Percentiles rank a stretch among this genome's conserved stretches.
phyloP scores from a whole-genome alignment of 306 rosid genomes.

The Leucaena leucocephala region DNA sequence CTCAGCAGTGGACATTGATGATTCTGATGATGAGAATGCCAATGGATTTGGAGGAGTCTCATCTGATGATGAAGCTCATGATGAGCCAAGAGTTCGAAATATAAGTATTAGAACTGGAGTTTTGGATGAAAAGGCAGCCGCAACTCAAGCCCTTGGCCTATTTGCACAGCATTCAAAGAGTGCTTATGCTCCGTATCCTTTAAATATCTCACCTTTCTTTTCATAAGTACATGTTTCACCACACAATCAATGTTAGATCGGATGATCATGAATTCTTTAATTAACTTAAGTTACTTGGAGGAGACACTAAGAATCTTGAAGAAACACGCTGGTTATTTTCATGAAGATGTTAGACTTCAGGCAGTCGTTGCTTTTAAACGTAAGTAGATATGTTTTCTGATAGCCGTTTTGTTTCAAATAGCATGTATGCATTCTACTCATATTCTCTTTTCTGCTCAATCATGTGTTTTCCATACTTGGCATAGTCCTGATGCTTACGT shows the following conservation, averaged over 20 bases:
- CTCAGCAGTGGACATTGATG: constrained; percentile 90
- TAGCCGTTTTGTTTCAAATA: constrained; percentile 11
- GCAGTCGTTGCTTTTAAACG: constrained; percentile 85
- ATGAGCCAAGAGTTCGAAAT: constrained; percentile 96
- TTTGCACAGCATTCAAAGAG: constrained; percentile 87
- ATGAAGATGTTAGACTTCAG: constrained; percentile 99
- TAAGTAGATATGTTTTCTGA: constrained; percentile 48
- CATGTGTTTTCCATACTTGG: constrained; percentile 16
- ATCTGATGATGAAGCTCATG: constrained; percentile 95
- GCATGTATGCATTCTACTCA: constrained; percentile 16
- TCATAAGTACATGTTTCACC: neutral
- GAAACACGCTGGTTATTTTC: constrained; percentile 81
- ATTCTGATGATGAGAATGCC: constrained; percentile 74
- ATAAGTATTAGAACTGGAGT: constrained; percentile 96
- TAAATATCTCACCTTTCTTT: constrained; percentile 15
- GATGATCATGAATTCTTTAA: constrained; percentile 49
- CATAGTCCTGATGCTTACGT: constrained; percentile 9
- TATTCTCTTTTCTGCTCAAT: constrained; percentile 5
- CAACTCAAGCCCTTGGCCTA: constrained; percentile 98
- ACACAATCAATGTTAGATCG: constrained; percentile 14
- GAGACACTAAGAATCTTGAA: constrained; percentile 84
- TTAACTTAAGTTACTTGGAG: constrained; percentile 81
- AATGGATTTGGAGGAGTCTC: constrained; percentile 98
- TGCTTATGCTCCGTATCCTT: constrained; percentile 92
- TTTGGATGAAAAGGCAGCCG: constrained; percentile 99